Evolutionary conservation across 139 green algal species (phyloP).

Genomic region (Chlamydomonas eustigma): DNA sequence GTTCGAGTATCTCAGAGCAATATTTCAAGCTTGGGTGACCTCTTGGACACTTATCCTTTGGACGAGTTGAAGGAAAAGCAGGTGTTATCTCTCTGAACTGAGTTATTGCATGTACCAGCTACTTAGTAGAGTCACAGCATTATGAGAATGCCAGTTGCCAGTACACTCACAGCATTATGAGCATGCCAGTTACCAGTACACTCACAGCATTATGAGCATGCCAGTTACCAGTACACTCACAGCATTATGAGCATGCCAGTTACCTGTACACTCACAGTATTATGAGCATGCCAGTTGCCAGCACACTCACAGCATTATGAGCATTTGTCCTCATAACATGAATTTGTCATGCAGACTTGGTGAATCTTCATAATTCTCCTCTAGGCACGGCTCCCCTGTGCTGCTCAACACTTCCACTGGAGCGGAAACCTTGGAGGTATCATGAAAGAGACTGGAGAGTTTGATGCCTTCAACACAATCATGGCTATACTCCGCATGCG

Average conservation of each 20-base stretch:
- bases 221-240: no score
- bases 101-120: not conserved
- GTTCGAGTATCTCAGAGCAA: conserved; percentile 16
- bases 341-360: no score
- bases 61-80: conserved; percentile 1
- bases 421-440: conserved; percentile 38
- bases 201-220: no score
- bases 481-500: conserved; percentile 48
- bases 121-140: not conserved
- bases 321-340: no score
- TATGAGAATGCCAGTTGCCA: no score
- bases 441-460: conserved; percentile 31
- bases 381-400: conserved; percentile 23
- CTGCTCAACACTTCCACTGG: conserved; percentile 46
- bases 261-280: no score
- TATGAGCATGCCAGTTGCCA: no score
- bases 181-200: no score
- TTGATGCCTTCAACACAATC: conserved; percentile 44
- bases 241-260: no score
- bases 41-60: conserved; percentile 9
- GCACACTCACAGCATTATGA: no score
- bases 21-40: conserved; percentile 18
- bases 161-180: no score
- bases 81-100: not conserved
- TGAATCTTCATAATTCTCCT: no score